Conservation (phyloP, 2,329 filamentous ascomycete genomes). For the Fragosphaeria purpurea region DNA sequence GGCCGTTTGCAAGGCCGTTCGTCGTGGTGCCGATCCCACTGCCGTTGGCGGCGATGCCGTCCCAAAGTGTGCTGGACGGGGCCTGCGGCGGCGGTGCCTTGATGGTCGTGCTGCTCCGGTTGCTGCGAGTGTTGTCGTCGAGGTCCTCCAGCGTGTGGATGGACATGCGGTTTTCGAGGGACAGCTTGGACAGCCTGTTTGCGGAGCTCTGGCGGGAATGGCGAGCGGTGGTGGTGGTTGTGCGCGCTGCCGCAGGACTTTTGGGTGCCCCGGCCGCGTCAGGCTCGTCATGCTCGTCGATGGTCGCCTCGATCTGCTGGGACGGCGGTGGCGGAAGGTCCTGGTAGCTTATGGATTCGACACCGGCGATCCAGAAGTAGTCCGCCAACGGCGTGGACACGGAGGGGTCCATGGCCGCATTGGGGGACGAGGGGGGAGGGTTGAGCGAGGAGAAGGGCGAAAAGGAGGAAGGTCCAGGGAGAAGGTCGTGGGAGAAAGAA, state of each 20-base stretch:
- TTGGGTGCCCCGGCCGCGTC: slow-evolving; percentile 29
- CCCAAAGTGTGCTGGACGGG: neutral
- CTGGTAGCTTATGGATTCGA: slow-evolving; percentile 57
- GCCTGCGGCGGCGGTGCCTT: slow-evolving; percentile 21
- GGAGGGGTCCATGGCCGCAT: slow-evolving; percentile 46
- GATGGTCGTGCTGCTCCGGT: slow-evolving; percentile 57
- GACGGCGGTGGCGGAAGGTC: slow-evolving; percentile 34
- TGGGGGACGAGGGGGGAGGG: neutral
- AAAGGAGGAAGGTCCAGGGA: neutral
- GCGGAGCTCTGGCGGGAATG: slow-evolving; percentile 54
- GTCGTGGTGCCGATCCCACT: slow-evolving; percentile 11
- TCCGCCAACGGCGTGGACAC: slow-evolving; percentile 55
- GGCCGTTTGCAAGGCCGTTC: no score
- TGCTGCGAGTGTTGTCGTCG: slow-evolving; percentile 49
- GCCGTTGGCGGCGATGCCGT: slow-evolving; percentile 9
- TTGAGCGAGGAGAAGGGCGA: neutral
- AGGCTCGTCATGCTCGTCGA: slow-evolving; percentile 52
- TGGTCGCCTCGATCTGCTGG: slow-evolving; percentile 44
- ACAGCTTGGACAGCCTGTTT: slow-evolving; percentile 44
- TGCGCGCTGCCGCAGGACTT: slow-evolving; percentile 10
- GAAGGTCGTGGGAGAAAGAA: neutral
- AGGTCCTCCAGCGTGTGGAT: slow-evolving; percentile 47
- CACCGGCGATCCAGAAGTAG: slow-evolving; percentile 67
- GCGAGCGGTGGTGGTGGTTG: slow-evolving; percentile 28
- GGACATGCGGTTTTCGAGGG: slow-evolving; percentile 37